A percentile compares a stretch with the other conserved stretches of the same genome.
Evolutionary conservation across 2,329 filamentous ascomycete species (phyloP).

Genomic region (Ophiostoma sp.): DNA sequence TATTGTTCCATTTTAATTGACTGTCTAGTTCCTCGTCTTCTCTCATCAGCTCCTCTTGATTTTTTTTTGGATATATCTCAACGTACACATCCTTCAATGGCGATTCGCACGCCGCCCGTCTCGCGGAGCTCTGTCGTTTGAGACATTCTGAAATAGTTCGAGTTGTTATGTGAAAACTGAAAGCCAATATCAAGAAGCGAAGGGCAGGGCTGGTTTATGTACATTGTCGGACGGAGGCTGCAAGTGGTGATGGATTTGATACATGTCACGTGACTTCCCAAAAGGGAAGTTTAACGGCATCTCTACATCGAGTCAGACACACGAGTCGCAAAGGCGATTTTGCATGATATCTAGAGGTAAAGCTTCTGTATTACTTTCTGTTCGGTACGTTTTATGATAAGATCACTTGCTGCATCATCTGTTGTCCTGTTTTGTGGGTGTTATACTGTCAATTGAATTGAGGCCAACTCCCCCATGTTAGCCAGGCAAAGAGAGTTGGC

Average conservation of each 20-base stretch:
- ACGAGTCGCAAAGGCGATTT: background rate
- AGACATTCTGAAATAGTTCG: constrained; percentile 17
- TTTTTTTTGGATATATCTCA: background rate
- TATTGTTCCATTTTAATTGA: background rate
- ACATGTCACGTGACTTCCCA: background rate
- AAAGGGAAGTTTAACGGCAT: constrained; percentile 9
- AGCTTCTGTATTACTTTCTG: no score
- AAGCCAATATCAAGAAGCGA: background rate
- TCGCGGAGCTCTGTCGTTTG: constrained; percentile 28
- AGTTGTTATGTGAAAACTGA: background rate
- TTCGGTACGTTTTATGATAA: no score
- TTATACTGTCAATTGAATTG: background rate
- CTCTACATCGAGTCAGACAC: background rate
- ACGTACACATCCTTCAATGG: constrained; percentile 76
- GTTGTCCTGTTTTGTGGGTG: no score
- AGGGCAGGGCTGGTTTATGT: background rate
- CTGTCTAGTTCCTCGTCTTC: background rate
- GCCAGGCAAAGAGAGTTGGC: background rate
- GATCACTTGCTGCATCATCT: no score
- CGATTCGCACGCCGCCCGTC: constrained; percentile 60
- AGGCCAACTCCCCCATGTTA: background rate
- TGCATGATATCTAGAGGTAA: background rate
- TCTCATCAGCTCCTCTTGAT: background rate
- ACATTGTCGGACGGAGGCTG: background rate
- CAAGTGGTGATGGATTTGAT: constrained; percentile 2